Percentiles rank a stretch among this genome's conserved stretches.
Conservation (phyloP, 129 eudicot genomes). For the Escallonia herrerae region DNA sequence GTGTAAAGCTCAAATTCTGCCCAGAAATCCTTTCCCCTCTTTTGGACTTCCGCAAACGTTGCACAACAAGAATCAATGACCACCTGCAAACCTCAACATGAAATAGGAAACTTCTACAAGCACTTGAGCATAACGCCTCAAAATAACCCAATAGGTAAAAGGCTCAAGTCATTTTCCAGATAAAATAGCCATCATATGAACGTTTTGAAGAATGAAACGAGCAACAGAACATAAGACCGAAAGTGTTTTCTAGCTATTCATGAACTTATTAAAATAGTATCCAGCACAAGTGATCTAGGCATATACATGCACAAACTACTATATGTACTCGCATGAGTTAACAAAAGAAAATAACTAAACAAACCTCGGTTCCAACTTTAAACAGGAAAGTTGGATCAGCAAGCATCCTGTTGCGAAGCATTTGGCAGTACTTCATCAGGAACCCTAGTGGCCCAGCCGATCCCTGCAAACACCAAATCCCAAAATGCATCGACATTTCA, state of each 20-base stretch:
- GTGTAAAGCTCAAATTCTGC: conserved; percentile 85
- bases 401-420: conserved; percentile 84
- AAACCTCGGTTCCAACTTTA: conserved; percentile 92
- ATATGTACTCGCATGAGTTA: neutral
- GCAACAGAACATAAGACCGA: neutral
- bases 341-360: conserved; percentile 11
- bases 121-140: neutral
- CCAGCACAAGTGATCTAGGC: neutral
- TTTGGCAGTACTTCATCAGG: conserved; percentile 57
- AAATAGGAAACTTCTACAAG: no score
- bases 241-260: no score
- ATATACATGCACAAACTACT: neutral
- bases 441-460: conserved; percentile 66
- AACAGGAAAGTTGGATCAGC: conserved; percentile 91
- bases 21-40: conserved; percentile 96
- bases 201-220: neutral
- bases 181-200: neutral
- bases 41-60: conserved; percentile 89
- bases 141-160: neutral
- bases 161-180: neutral
- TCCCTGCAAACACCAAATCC: conserved; percentile 37
- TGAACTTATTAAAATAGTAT: no score
- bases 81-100: conserved; percentile 30
- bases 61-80: conserved; percentile 98
- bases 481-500: neutral